Evolutionary conservation across 257 asterid species (phyloP), one percentile per base, ranked within the genome.

Genomic region (Solanum pennellii): DNA sequence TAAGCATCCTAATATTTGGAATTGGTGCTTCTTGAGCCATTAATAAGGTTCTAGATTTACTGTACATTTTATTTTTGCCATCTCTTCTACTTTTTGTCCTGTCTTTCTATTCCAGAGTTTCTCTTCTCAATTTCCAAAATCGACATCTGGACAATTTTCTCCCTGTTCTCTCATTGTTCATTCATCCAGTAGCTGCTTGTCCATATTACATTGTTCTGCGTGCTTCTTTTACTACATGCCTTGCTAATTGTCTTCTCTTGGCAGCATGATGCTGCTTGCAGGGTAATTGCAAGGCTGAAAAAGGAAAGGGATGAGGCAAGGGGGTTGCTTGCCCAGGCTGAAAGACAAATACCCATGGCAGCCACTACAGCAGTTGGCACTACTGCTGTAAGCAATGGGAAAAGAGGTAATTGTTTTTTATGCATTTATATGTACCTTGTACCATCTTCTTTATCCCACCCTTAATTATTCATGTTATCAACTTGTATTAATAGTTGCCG

Each of bases 251-350:
- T 71, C 37, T 47, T 15, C 72, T 79, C 65, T 66, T 93, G 83
- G 91, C 94, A 97, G 99, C 99, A 97, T 92, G 99, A 97, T 89
- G 99, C 99, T 62, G 99, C 99, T 7, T 96, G 99, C 90, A 97
- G 99, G 92, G 99, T 97, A 82, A 97, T 97, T 93, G 99, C 99
- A 90, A 94, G 99, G 92, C 89, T 97, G 86, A 96, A 94, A 92
- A 97, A 95, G 91, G 99, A 96, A 93, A 94, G 99, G 92, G 99
- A 97, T 84, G 99, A 97, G 91, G 98, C 99, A 71, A 91, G 98
- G 92, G 91, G 82, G 25, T 91, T 97, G 65, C 88, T 97, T 88
- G 94, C 98, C 69, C 98, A 91, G 89, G 98, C 98, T 76, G 98
- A 97, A 89, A 91, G 99, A 90, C 98, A 94, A 89, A 90, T 95